Evolutionary conservation across 2,329 filamentous ascomycete genomes (phyloP).

Genomic region (Elsinoe perseae): DNA sequence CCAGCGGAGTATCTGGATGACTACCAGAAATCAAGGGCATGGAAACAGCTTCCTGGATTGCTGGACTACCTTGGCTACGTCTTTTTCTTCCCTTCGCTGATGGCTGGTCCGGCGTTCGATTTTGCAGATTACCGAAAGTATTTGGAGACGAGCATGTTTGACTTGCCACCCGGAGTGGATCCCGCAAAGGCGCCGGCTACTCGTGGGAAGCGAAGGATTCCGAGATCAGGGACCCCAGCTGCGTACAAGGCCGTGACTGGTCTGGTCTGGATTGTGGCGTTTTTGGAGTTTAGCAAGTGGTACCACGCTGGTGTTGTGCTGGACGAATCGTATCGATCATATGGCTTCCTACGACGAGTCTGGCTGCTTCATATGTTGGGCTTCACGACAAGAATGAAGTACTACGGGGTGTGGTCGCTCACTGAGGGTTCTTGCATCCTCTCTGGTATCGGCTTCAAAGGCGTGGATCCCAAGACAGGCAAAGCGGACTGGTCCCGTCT

Average conservation of each 20-base stretch:
- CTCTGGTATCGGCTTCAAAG: constrained; percentile 87
- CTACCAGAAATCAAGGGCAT: constrained; percentile 72
- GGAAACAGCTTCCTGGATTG: constrained; percentile 64
- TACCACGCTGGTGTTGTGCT: constrained; percentile 60
- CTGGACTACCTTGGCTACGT: constrained; percentile 86
- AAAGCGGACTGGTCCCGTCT: constrained; percentile 85
- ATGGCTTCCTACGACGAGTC: constrained; percentile 63
- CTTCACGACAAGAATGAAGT: constrained; percentile 77
- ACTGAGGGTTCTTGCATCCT: constrained; percentile 94
- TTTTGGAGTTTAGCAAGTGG: constrained; percentile 61
- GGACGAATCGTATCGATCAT: constrained; percentile 56
- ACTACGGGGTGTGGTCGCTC: constrained; percentile 91
- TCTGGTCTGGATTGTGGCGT: constrained; percentile 69
- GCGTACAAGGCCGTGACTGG: constrained; percentile 66
- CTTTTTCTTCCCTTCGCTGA: constrained; percentile 86
- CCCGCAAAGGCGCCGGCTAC: constrained; percentile 78
- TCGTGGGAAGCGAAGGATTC: constrained; percentile 84
- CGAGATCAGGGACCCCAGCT: constrained; percentile 80
- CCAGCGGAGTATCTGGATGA: constrained; percentile 74
- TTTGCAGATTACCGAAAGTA: constrained; percentile 86
- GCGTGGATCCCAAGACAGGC: constrained; percentile 74
- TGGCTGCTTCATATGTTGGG: constrained; percentile 78
- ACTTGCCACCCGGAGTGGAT: constrained; percentile 71
- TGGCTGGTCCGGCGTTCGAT: constrained; percentile 88
- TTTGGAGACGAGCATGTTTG: constrained; percentile 92